phyloP scores from a whole-genome alignment of 306 rosid genomes.

The Carpinus fangiana region DNA sequence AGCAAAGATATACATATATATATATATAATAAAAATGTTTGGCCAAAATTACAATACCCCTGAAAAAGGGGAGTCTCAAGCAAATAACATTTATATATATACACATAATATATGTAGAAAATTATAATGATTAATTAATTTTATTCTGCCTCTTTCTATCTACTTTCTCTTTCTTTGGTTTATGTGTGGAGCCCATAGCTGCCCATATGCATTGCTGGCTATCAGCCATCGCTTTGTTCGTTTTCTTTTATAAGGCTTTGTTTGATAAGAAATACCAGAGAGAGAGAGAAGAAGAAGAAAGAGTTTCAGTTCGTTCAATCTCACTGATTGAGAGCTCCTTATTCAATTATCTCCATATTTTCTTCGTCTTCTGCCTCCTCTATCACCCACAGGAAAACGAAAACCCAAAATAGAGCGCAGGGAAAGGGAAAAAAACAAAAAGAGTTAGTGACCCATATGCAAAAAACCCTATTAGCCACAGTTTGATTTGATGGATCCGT shows the following conservation, averaged over 20 bases:
- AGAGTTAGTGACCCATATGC: constrained; percentile 10
- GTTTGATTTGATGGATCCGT: constrained; percentile 64
- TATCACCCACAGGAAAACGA: constrained; percentile 5
- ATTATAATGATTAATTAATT: not conserved
- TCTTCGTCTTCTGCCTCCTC: constrained; percentile 10
- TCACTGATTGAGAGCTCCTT: constrained; percentile 33
- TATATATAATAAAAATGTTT: not conserved
- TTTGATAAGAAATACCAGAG: constrained; percentile 30
- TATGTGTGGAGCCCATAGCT: constrained; percentile 53
- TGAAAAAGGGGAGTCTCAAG: not conserved
- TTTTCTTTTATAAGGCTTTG: constrained; percentile 36
- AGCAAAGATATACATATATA: too few species aligned
- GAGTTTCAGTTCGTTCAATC: constrained; percentile 38
- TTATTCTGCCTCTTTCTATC: constrained; percentile 31
- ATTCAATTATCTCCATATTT: constrained; percentile 15
- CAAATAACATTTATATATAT: not conserved
- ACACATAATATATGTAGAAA: too few species aligned
- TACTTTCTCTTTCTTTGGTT: constrained; percentile 32
- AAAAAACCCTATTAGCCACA: constrained; percentile 50
- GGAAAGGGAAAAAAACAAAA: not conserved
- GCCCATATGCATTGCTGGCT: constrained; percentile 57
- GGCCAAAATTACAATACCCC: constrained; percentile 1
- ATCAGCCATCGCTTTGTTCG: constrained; percentile 40
- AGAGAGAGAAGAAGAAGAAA: not conserved
- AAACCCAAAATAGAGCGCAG: not conserved